Conservation (phyloP, 345 rosid species). For the Euphorbia pulcherrima region DNA sequence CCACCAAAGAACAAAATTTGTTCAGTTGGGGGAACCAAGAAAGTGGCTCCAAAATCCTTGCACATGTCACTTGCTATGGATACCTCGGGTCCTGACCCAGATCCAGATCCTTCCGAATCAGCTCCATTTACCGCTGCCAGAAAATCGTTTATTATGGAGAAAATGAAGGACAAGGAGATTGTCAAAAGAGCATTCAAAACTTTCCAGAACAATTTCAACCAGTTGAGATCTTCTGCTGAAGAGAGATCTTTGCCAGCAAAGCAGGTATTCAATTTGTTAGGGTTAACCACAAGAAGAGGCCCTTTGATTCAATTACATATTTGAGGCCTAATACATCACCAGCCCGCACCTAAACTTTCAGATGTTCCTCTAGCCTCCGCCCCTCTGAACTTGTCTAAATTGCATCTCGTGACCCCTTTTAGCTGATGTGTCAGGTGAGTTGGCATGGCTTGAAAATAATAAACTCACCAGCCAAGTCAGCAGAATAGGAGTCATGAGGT, state of each 20-base stretch:
- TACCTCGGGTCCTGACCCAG: slow-evolving; percentile 36
- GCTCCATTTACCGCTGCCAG: slow-evolving; percentile 39
- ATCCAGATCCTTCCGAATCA: slow-evolving; percentile 33
- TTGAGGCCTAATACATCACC: too few relatives aligned
- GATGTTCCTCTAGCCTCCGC: too few relatives aligned
- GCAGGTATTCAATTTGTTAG: slow-evolving; percentile 40
- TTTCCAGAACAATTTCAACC: slow-evolving; percentile 57
- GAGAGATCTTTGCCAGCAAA: slow-evolving; percentile 42
- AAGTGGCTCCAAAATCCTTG: slow-evolving; percentile 65
- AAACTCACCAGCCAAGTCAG: too few relatives aligned
- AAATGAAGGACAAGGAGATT: slow-evolving; percentile 93
- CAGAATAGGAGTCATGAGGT: too few relatives aligned
- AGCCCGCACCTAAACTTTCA: too few relatives aligned
- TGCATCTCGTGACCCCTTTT: too few relatives aligned
- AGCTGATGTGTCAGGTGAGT: too few relatives aligned
- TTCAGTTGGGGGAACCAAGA: slow-evolving; percentile 39
- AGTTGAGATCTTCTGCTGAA: slow-evolving; percentile 37
- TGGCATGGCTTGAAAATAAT: too few relatives aligned
- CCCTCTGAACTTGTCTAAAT: too few relatives aligned
- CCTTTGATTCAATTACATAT: not conserved
- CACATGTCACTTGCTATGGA: slow-evolving; percentile 61
- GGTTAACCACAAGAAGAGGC: slow-evolving; percentile 3
- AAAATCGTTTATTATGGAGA: slow-evolving; percentile 76
- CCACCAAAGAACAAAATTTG: slow-evolving; percentile 34
- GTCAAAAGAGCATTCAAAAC: slow-evolving; percentile 79